Base-by-base conservation (phyloP, 441 rosid genomes). In the Populus hybrid region DNA sequence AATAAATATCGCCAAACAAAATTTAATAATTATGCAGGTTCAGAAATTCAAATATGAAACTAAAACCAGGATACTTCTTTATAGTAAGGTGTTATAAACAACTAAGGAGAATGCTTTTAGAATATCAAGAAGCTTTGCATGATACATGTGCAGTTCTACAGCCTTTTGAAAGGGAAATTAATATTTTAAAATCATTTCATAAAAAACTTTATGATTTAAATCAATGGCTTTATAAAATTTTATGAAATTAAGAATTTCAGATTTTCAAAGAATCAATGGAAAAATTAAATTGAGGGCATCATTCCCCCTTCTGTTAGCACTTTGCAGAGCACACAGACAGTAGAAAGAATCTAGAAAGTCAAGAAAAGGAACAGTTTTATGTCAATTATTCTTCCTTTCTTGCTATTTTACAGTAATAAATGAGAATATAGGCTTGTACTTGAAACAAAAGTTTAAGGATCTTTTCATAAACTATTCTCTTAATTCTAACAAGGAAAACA, bases 401-500 rank as follows among this genome's bases (percentile, higher is more conserved):
- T 50, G n/a, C 6, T 23, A 6, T 75, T 75, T 24, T 32, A 50
- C 36, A n/a, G 16, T 36, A 20, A 20, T 67, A 76, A 50, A 53
- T 21, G 28, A 6, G 42, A 68, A 69, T 68, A 53, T 8, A 50
- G 35, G 34, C 21, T 12, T 30, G 35, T n/a, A 67, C 10, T 8
- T n/a, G 12, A 63, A 16, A 7, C 3, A 8, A 61, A 21, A 38
- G 35, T 24, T 10, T 26, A 26, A 40, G 46, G 40, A 59, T 71
- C 30, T 42, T 28, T 75, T 46, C 12, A 75, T 16, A 40, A 20
- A 46, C 38, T 8, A 9, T 23, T 40, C 10, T 21, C n/a, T 11
- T 74, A 4, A 67, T 50, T 50, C 57, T 34, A 69, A 77, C 76
- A 66, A 59, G 66, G 36, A 67, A n/a, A 73, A 73, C 70, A 18